Percentiles rank a stretch among this genome's conserved stretches.
These are phyloP conservation scores for Mikania micrantha DNA, from an alignment of 129 eudicot species.

Conservation along the genomic window DNA sequence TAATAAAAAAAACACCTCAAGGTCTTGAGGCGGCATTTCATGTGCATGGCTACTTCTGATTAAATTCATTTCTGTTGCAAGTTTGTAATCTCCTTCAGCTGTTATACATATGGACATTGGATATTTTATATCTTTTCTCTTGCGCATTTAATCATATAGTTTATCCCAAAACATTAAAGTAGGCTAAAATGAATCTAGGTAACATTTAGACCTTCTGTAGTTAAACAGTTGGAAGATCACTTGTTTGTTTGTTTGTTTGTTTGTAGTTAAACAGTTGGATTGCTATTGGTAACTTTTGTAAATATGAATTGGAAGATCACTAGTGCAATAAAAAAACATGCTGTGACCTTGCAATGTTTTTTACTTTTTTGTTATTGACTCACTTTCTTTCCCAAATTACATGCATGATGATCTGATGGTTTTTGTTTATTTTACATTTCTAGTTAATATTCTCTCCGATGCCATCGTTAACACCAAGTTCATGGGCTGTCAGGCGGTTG, in stretches of 20 bases:
- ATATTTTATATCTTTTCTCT: neutral
- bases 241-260: too few species aligned
- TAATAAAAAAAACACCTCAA: too few species aligned
- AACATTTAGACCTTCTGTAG: neutral
- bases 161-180: neutral
- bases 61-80: neutral
- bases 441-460: slow-evolving; percentile 26
- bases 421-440: neutral
- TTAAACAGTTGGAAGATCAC: neutral
- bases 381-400: neutral
- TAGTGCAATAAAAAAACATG: neutral
- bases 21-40: too few species aligned
- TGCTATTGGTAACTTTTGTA: neutral
- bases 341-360: neutral
- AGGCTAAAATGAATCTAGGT: neutral
- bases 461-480: slow-evolving; percentile 45
- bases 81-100: neutral
- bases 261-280: neutral
- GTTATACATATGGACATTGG: neutral
- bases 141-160: neutral
- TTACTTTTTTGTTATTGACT: neutral
- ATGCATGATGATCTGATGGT: neutral
- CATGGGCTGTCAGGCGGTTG: slow-evolving; percentile 37
- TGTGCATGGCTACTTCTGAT: neutral
- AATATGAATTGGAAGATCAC: neutral